A percentile compares a stretch with the other conserved stretches of the same genome.
Conservation (phyloP, 2,329 filamentous ascomycete genomes). For the Waltergamsia citrina region DNA sequence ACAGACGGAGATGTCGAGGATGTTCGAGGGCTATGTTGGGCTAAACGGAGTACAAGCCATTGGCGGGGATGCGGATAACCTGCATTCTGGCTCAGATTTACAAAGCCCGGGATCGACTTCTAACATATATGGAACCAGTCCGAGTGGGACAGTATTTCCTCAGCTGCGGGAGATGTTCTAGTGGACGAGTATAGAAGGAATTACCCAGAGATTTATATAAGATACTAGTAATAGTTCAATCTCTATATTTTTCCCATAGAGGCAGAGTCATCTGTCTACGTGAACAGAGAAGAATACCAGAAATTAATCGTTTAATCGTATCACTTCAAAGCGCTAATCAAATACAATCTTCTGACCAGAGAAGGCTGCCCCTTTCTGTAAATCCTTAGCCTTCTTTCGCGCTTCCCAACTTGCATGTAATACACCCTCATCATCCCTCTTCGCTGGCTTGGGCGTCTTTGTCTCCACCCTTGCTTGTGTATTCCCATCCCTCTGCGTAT, state of each 20-base stretch:
- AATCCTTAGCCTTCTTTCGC: constrained; percentile 51
- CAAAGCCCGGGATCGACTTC: constrained; percentile 10
- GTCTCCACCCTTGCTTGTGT: constrained; percentile 6
- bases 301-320: no score
- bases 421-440: constrained; percentile 39
- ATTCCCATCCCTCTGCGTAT: constrained; percentile 3
- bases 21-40: constrained; percentile 28
- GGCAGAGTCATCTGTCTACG: no score
- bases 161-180: constrained; percentile 28
- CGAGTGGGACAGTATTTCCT: constrained; percentile 22
- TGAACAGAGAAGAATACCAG: no score
- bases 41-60: constrained; percentile 22
- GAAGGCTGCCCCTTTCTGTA: constrained; percentile 40
- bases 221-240: no score
- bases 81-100: constrained; percentile 12
- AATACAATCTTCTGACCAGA: constrained; percentile 50
- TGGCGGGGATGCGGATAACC: constrained; percentile 14
- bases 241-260: no score
- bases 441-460: constrained; percentile 18
- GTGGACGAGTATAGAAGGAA: no score
- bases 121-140: constrained; percentile 14
- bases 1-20: constrained; percentile 43
- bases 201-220: no score
- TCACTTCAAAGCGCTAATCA: constrained; percentile 31
- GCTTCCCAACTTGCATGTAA: constrained; percentile 60